These are phyloP conservation scores for Mycena floridula DNA, from an alignment of 768 basidiomycete species.

Conservation along the genomic window DNA sequence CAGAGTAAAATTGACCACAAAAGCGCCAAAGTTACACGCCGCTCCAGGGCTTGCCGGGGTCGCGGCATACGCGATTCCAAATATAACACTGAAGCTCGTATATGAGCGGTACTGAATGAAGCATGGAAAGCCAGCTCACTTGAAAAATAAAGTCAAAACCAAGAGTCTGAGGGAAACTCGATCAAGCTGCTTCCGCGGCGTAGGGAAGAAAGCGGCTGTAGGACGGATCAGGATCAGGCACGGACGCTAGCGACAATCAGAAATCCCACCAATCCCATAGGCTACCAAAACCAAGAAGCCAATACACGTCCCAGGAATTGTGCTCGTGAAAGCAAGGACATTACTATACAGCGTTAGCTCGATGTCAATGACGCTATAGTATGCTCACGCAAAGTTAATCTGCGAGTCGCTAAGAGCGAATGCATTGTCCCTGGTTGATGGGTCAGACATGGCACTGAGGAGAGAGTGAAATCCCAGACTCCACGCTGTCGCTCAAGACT, in stretches of 20 bases:
- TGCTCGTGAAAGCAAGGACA: background rate
- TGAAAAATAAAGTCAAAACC: slow-evolving; percentile 11
- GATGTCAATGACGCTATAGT: background rate
- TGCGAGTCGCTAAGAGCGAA: background rate
- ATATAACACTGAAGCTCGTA: slow-evolving; percentile 12
- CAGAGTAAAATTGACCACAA: slow-evolving; percentile 14
- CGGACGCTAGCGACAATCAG: too few relatives aligned
- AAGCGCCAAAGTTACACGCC: slow-evolving; percentile 15
- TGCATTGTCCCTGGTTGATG: background rate
- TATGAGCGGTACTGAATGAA: background rate
- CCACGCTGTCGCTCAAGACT: too few relatives aligned
- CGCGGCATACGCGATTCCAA: slow-evolving; percentile 13
- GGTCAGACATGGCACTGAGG: background rate
- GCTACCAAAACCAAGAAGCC: slow-evolving; percentile 12
- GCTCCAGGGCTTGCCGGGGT: slow-evolving; percentile 7
- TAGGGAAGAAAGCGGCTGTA: slow-evolving; percentile 4
- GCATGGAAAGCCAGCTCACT: too few relatives aligned
- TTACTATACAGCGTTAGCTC: background rate
- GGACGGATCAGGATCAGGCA: too few relatives aligned
- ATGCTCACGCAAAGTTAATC: background rate
- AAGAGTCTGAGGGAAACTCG: slow-evolving; percentile 19
- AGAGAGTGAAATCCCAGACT: too few relatives aligned
- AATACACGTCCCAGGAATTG: slow-evolving; percentile 11
- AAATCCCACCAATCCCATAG: too few relatives aligned
- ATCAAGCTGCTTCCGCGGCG: slow-evolving; percentile 10